Percentiles rank a stretch among this genome's conserved stretches.
Evolutionary conservation across 1,284 basidiomycete species (phyloP).

Genomic region (Apiotrichum siamense): DNA sequence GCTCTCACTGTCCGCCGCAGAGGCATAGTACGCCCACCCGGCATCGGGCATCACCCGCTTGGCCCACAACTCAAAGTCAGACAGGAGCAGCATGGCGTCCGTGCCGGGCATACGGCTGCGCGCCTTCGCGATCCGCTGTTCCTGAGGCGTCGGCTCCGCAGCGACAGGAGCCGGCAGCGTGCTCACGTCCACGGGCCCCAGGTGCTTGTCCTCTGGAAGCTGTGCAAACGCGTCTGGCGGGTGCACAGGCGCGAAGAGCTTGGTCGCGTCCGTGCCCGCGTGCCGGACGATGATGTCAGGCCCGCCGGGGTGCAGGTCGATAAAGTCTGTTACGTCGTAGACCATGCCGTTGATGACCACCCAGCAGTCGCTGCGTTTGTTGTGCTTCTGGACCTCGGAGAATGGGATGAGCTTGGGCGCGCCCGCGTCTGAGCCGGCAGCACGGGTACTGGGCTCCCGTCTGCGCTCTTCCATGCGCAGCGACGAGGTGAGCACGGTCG

Average conservation of each 20-base stretch:
- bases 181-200: slow-evolving; percentile 60
- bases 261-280: slow-evolving; percentile 56
- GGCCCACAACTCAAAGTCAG: slow-evolving; percentile 58
- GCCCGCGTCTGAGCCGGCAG: neutral
- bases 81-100: slow-evolving; percentile 61
- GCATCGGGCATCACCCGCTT: slow-evolving; percentile 48
- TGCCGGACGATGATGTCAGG: slow-evolving; percentile 52
- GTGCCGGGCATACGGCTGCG: slow-evolving; percentile 59
- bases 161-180: slow-evolving; percentile 52
- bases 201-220: slow-evolving; percentile 55
- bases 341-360: slow-evolving; percentile 63
- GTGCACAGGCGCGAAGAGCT: slow-evolving; percentile 50
- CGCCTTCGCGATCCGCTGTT: slow-evolving; percentile 60
- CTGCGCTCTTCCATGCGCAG: neutral
- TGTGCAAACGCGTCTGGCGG: slow-evolving; percentile 47
- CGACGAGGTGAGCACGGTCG: slow-evolving; percentile 1
- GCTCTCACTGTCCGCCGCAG: slow-evolving; percentile 52
- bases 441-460: neutral
- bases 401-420: slow-evolving; percentile 40
- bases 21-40: slow-evolving; percentile 55
- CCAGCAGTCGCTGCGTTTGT: slow-evolving; percentile 60
- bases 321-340: slow-evolving; percentile 67
- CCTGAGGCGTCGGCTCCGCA: slow-evolving; percentile 57
- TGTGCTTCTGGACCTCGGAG: slow-evolving; percentile 55
- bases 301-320: slow-evolving; percentile 57